phyloP scores from a whole-genome alignment of 768 basidiomycete genomes.

The Lactarius psammicola region DNA sequence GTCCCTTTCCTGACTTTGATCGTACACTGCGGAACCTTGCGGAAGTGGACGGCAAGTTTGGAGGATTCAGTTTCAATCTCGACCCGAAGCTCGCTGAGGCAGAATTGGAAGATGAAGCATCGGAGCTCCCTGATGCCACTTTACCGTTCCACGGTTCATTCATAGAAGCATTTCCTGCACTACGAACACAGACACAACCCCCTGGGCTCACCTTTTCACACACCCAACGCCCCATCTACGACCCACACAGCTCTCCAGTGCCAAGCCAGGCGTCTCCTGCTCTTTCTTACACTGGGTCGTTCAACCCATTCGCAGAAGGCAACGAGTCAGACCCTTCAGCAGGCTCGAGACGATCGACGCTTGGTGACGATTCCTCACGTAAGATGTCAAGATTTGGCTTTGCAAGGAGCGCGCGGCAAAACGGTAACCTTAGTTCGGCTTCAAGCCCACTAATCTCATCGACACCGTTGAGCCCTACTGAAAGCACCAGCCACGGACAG shows the following conservation, averaged over 20 bases:
- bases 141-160: slow-evolving; percentile 65
- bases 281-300: slow-evolving; percentile 66
- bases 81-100: slow-evolving; percentile 68
- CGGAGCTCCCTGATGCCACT: slow-evolving; percentile 39
- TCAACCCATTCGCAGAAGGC: slow-evolving; percentile 75
- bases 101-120: slow-evolving; percentile 47
- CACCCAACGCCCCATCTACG: slow-evolving; percentile 53
- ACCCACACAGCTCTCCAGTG: slow-evolving; percentile 46
- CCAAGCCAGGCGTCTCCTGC: slow-evolving; percentile 49
- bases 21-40: slow-evolving; percentile 73
- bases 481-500: slow-evolving; percentile 49
- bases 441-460: slow-evolving; percentile 59
- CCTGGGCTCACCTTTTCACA: slow-evolving; percentile 55
- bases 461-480: slow-evolving; percentile 50
- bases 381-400: slow-evolving; percentile 82
- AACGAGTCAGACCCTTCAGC: slow-evolving; percentile 45
- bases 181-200: slow-evolving; percentile 46
- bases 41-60: slow-evolving; percentile 56
- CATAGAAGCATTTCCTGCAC: slow-evolving; percentile 66
- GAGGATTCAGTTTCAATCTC: slow-evolving; percentile 83
- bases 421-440: slow-evolving; percentile 58
- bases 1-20: slow-evolving; percentile 88
- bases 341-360: slow-evolving; percentile 38
- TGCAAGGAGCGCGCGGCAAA: slow-evolving; percentile 39
- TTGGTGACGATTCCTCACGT: slow-evolving; percentile 59